These are phyloP conservation scores for Taxillus chinensis DNA, from an alignment of 164 flowering plant species.

Conservation along the genomic window DNA sequence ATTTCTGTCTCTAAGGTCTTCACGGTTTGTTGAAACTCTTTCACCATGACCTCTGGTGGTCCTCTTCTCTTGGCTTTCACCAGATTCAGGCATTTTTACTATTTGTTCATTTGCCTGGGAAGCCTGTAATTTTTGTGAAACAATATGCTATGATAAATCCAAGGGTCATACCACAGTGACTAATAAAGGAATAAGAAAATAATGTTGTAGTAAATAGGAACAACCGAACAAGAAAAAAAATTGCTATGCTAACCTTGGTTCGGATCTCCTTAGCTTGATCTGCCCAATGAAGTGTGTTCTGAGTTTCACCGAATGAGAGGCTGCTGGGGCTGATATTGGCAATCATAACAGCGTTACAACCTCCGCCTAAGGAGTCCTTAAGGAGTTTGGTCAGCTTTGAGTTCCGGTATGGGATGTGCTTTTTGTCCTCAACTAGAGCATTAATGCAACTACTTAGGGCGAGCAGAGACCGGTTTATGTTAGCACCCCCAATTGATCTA, in stretches of 20 bases:
- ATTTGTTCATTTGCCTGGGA: slow-evolving; percentile 42
- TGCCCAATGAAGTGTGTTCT: slow-evolving; percentile 96
- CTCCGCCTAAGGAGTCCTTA: slow-evolving; percentile 89
- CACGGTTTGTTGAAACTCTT: slow-evolving; percentile 38
- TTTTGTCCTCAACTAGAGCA: slow-evolving; percentile 94
- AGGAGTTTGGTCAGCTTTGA: slow-evolving; percentile 94
- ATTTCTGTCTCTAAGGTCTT: slow-evolving; percentile 56
- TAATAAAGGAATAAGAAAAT: background rate
- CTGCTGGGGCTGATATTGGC: slow-evolving; percentile 93
- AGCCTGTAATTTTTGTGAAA: slow-evolving; percentile 25
- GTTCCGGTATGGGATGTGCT: slow-evolving; percentile 80
- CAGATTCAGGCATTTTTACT: slow-evolving; percentile 36
- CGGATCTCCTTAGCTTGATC: slow-evolving; percentile 90
- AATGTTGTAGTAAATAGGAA: background rate
- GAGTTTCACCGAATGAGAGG: slow-evolving; percentile 81
- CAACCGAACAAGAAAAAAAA: background rate
- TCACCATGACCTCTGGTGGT: slow-evolving; percentile 34
- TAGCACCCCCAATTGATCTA: slow-evolving; percentile 87
- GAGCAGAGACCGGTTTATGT: slow-evolving; percentile 85
- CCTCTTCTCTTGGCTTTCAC: slow-evolving; percentile 51
- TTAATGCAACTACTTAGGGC: slow-evolving; percentile 96
- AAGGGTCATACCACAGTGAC: no score
- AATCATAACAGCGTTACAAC: slow-evolving; percentile 90
- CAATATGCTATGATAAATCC: no score
- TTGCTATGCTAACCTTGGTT: slow-evolving; percentile 40